Evolutionary conservation across 169 alveolate species (phyloP), one percentile per base, ranked within the genome.

Genomic region (Plasmodium gallinaceum): DNA sequence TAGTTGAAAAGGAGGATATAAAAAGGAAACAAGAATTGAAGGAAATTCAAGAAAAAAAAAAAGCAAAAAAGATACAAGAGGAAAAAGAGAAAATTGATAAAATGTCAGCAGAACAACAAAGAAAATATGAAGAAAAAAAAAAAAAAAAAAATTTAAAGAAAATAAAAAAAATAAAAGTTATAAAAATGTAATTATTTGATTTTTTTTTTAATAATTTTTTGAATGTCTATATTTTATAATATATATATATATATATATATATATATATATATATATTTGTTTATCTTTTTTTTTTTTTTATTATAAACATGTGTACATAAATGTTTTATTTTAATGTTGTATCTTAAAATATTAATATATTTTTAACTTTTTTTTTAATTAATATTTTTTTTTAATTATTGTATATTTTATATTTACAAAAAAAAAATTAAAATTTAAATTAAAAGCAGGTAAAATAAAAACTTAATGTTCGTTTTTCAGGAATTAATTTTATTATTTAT

Each of bases 21-120:
- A 22, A 24, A 46, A 68, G 45, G 32, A 83, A 83, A 32, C 91
- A 83, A 18, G 73, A 83, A 68, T 58, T 83, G 14, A 83, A 46
- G 16, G 91, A 83, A 83, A 20, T 83, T 24, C 86, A 83, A 61
- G 91, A 83, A 48, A 58, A 62, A 72, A 83, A 61, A 51, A 83
- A 83, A 39, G 91, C 91, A 24, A 70, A 83, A 57, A 83, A 83
- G 37, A 60, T 83, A 46, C 91, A 83, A 43, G 86, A 83, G 46
- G 91, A 83, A 61, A 66, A 83, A 16, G 91, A 83, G 48, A 83
- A 39, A 69, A 37, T 83, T 9, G 85, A 70, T 14, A 83, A 83
- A 61, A 83, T 83, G 91, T 69, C 91, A 3, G 74, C 91, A 20
- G 86, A 83, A 37, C 91, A 83, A 48, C 91, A 83, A 73, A 68